Evolutionary conservation across 176 grass and related monocot species (phyloP).

Genomic region (Ensete ventricosum): DNA sequence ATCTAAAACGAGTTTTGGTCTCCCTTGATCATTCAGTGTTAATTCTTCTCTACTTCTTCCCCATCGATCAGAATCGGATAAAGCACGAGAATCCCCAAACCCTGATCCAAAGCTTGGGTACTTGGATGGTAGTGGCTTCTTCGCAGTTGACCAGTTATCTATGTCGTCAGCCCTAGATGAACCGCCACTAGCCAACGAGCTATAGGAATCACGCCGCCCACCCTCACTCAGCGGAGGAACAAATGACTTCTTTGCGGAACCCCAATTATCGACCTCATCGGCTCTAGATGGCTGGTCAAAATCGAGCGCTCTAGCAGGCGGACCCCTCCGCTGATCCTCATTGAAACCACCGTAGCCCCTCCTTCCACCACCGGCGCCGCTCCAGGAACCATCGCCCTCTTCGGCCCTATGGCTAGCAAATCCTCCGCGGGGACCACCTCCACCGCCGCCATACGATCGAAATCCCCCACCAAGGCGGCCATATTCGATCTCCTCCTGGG

Average conservation of each 20-base stretch:
- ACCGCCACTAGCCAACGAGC: conserved; percentile 34
- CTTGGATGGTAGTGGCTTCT: conserved; percentile 55
- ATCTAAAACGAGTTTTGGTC: conserved; percentile 57
- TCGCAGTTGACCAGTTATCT: conserved; percentile 73
- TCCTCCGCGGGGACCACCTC: background rate
- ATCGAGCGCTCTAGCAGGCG: conserved; percentile 42
- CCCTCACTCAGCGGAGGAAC: conserved; percentile 22
- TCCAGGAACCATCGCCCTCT: conserved; percentile 22
- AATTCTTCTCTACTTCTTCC: conserved; percentile 6
- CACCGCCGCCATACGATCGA: conserved; percentile 36
- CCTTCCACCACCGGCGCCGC: background rate
- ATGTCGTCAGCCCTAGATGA: conserved; percentile 46
- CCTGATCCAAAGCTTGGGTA: conserved; percentile 44
- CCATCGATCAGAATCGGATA: conserved; percentile 77
- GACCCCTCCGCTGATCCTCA: conserved; percentile 27
- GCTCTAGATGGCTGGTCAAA: conserved; percentile 83
- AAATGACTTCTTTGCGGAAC: conserved; percentile 39
- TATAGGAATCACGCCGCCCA: conserved; percentile 27
- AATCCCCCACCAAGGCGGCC: conserved; percentile 56
- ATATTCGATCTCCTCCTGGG: conserved; percentile 53
- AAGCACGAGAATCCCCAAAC: conserved; percentile 30
- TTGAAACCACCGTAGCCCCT: conserved; percentile 25
- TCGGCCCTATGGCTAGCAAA: conserved; percentile 15
- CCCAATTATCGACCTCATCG: conserved; percentile 74
- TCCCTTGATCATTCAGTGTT: conserved; percentile 30